A percentile compares a stretch with the other conserved stretches of the same genome.
Evolutionary conservation across 2,329 filamentous ascomycete species (phyloP).

Genomic region (Chaetomiaceae sp.): DNA sequence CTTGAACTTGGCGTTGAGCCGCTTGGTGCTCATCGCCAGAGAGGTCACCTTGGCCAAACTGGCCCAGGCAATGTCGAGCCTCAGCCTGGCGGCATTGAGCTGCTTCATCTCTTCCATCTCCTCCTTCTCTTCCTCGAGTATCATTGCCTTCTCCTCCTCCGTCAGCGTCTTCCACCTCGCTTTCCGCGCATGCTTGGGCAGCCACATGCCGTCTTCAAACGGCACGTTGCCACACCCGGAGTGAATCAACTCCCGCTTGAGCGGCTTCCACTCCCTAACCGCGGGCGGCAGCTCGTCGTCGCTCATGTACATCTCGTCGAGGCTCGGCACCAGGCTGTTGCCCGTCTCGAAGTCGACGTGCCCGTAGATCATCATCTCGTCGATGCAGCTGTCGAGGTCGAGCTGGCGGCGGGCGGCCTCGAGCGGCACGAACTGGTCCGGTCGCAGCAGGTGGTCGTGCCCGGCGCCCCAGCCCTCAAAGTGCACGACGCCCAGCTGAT

Average conservation of each 20-base stretch:
- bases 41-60: not conserved
- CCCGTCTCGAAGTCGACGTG: slow-evolving; percentile 51
- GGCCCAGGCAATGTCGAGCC: not conserved
- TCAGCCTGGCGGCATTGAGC: not conserved
- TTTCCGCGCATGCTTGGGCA: slow-evolving; percentile 42
- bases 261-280: slow-evolving; percentile 13
- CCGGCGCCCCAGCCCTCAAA: slow-evolving; percentile 54
- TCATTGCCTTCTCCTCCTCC: slow-evolving; percentile 34
- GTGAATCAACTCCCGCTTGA: slow-evolving; percentile 18
- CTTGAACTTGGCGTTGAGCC: not conserved
- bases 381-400: slow-evolving; percentile 48
- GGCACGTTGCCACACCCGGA: slow-evolving; percentile 33
- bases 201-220: slow-evolving; percentile 36
- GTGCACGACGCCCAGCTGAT: slow-evolving; percentile 49
- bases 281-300: slow-evolving; percentile 38
- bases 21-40: not conserved
- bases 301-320: slow-evolving; percentile 49
- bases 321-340: slow-evolving; percentile 45
- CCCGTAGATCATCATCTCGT: slow-evolving; percentile 60
- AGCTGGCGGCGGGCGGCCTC: slow-evolving; percentile 53
- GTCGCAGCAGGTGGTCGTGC: slow-evolving; percentile 44
- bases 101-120: slow-evolving; percentile 20
- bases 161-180: slow-evolving; percentile 39
- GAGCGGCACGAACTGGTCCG: slow-evolving; percentile 54
- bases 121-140: slow-evolving; percentile 32